Evolutionary conservation across 208 protist genomes (phyloP).

Genomic region (Trypanosoma vivax): DNA sequence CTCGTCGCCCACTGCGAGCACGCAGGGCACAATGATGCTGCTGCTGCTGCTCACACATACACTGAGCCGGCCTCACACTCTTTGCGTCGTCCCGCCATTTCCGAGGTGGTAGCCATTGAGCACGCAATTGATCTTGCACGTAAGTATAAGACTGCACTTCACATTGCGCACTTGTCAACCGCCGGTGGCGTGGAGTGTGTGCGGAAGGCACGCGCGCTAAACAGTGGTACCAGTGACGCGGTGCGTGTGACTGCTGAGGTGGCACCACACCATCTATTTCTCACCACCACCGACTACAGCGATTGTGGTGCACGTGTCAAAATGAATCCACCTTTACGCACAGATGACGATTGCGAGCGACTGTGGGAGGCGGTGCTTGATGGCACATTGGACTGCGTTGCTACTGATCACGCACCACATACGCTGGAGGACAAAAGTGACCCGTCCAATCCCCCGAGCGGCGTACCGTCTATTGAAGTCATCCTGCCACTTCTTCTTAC

Average conservation of each 20-base stretch:
- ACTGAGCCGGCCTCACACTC: slow-evolving; percentile 59
- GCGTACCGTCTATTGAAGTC: slow-evolving; percentile 90
- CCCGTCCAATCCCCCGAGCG: slow-evolving; percentile 69
- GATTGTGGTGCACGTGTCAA: slow-evolving; percentile 66
- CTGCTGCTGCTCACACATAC: slow-evolving; percentile 53
- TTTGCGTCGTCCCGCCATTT: slow-evolving; percentile 62
- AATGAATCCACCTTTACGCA: slow-evolving; percentile 85
- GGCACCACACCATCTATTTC: slow-evolving; percentile 88
- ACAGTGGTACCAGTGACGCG: slow-evolving; percentile 17
- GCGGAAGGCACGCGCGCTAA: slow-evolving; percentile 38
- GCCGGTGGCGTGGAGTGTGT: slow-evolving; percentile 77
- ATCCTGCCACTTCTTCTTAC: slow-evolving; percentile 89
- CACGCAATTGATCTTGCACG: slow-evolving; percentile 64
- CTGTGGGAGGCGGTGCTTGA: slow-evolving; percentile 87
- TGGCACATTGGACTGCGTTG: slow-evolving; percentile 90
- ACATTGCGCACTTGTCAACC: slow-evolving; percentile 89
- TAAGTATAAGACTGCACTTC: slow-evolving; percentile 60
- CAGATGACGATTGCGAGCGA: slow-evolving; percentile 60
- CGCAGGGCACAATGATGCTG: slow-evolving; percentile 61
- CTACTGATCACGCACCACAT: slow-evolving; percentile 94
- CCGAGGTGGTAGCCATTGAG: slow-evolving; percentile 55
- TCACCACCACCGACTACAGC: slow-evolving; percentile 71
- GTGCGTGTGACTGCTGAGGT: slow-evolving; percentile 87
- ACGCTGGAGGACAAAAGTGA: slow-evolving; percentile 80
- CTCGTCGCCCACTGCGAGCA: slow-evolving; percentile 89